Conservation (phyloP, 2,329 filamentous ascomycete genomes). For the Cadophora luteo-olivacea region DNA sequence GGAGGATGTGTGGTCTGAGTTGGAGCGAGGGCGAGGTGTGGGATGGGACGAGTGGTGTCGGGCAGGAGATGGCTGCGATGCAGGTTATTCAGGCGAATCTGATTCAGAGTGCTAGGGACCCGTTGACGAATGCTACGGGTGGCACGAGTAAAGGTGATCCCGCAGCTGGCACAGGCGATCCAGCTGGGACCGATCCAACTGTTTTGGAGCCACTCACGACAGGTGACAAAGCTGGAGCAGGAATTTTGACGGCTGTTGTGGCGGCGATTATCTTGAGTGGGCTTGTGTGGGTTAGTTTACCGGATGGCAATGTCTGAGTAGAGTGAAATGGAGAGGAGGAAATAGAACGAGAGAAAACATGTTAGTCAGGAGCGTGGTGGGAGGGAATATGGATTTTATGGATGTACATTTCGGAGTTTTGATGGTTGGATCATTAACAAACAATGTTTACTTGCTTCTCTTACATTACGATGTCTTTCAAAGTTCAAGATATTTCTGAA, state of each 20-base stretch:
- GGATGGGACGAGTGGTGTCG: constrained; percentile 54
- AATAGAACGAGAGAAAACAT: constrained; percentile 35
- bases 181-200: constrained; percentile 39
- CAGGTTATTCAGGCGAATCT: constrained; percentile 53
- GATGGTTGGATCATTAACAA: background rate
- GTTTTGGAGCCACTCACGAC: constrained; percentile 36
- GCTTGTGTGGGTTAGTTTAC: constrained; percentile 28
- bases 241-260: constrained; percentile 47
- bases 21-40: constrained; percentile 56
- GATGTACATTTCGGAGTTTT: background rate
- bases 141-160: constrained; percentile 58
- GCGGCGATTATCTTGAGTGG: constrained; percentile 27
- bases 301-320: constrained; percentile 21
- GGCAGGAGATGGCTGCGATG: constrained; percentile 65
- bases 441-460: background rate
- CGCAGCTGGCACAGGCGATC: constrained; percentile 30
- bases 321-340: constrained; percentile 34
- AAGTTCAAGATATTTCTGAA: background rate
- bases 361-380: constrained; percentile 19
- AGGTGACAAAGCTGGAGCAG: constrained; percentile 49
- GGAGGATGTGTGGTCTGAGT: constrained; percentile 69
- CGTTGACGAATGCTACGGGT: constrained; percentile 56
- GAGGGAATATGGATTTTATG: background rate
- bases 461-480: background rate
- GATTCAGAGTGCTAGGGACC: constrained; percentile 41